A percentile compares a stretch with the other conserved stretches of the same genome.
Conservation (phyloP, 2,329 filamentous ascomycete genomes). For the Ophiocordyceps sinensis region DNA sequence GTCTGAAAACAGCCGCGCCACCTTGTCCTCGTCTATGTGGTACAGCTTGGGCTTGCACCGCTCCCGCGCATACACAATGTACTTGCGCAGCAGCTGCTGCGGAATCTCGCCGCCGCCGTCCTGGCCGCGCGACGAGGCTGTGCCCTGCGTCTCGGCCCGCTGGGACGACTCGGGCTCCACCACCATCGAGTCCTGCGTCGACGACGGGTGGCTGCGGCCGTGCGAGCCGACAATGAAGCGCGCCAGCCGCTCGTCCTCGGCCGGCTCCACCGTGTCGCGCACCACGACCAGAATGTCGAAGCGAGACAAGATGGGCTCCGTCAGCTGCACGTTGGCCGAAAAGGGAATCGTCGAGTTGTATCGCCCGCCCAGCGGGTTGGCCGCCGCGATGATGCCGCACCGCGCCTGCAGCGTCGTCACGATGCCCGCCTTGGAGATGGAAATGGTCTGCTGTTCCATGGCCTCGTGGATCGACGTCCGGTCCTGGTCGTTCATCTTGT, state of each 20-base stretch:
- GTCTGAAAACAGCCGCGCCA: slow-evolving; percentile 84
- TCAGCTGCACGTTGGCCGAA: slow-evolving; percentile 89
- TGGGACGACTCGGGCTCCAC: slow-evolving; percentile 43
- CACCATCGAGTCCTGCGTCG: slow-evolving; percentile 46
- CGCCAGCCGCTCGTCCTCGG: slow-evolving; percentile 82
- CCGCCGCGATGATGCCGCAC: slow-evolving; percentile 90
- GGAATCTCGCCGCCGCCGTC: slow-evolving; percentile 55
- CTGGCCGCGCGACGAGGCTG: slow-evolving; percentile 13
- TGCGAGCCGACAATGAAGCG: slow-evolving; percentile 93
- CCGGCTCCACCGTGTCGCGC: slow-evolving; percentile 83
- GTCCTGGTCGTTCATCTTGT: slow-evolving; percentile 99
- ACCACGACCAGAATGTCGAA: slow-evolving; percentile 97
- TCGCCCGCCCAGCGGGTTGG: slow-evolving; percentile 88
- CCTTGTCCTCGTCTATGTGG: slow-evolving; percentile 95
- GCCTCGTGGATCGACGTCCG: slow-evolving; percentile 97
- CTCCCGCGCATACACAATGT: slow-evolving; percentile 89
- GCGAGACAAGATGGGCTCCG: slow-evolving; percentile 92
- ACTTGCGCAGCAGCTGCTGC: slow-evolving; percentile 85
- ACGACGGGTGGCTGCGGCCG: slow-evolving; percentile 67
- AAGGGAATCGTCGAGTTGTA: slow-evolving; percentile 97
- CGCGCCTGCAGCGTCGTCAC: slow-evolving; percentile 93
- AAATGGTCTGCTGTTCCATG: slow-evolving; percentile 99
- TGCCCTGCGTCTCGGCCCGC: slow-evolving; percentile 19
- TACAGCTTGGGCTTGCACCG: slow-evolving; percentile 85
- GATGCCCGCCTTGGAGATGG: slow-evolving; percentile 96